phyloP scores from a whole-genome alignment of 2,329 filamentous ascomycete genomes.

The Fusarium decemcellulare region DNA sequence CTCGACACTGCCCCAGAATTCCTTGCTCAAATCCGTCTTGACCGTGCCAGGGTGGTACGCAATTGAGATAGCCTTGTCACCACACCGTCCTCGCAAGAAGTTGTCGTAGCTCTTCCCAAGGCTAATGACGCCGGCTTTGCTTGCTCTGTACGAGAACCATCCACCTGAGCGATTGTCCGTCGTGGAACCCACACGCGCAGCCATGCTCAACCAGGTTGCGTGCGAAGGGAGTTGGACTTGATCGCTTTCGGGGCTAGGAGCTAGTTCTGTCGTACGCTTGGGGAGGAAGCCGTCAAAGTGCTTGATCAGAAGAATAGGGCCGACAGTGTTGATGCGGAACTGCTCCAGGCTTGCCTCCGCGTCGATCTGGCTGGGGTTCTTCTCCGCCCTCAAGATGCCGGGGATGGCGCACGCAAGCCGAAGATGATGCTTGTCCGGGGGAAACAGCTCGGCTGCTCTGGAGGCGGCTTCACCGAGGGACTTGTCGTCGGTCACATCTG shows the following conservation, averaged over 20 bases:
- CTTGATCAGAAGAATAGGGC: constrained; percentile 83
- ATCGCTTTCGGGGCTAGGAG: constrained; percentile 39
- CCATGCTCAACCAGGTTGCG: constrained; percentile 81
- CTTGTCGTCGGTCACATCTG: constrained; percentile 71
- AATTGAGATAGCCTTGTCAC: constrained; percentile 75
- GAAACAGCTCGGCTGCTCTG: constrained; percentile 67
- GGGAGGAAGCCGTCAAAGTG: constrained; percentile 81
- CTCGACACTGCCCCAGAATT: constrained; percentile 78
- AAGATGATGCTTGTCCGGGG: constrained; percentile 67
- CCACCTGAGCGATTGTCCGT: constrained; percentile 81
- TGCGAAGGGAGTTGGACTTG: constrained; percentile 59
- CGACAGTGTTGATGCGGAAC: constrained; percentile 81
- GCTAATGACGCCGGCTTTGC: constrained; percentile 82
- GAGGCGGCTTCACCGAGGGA: constrained; percentile 71
- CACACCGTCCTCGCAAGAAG: constrained; percentile 69
- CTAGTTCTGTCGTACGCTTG: constrained; percentile 62
- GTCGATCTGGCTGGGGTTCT: constrained; percentile 75
- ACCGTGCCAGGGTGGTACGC: constrained; percentile 87
- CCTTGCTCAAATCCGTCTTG: constrained; percentile 78
- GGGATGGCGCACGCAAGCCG: constrained; percentile 79
- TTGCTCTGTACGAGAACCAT: constrained; percentile 86
- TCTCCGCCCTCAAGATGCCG: constrained; percentile 81
- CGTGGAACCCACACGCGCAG: constrained; percentile 82
- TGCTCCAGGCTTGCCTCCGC: constrained; percentile 73
- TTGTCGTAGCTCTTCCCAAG: constrained; percentile 80